Conservation (phyloP, 2,329 filamentous ascomycete genomes). For the Claviceps spartinae region DNA sequence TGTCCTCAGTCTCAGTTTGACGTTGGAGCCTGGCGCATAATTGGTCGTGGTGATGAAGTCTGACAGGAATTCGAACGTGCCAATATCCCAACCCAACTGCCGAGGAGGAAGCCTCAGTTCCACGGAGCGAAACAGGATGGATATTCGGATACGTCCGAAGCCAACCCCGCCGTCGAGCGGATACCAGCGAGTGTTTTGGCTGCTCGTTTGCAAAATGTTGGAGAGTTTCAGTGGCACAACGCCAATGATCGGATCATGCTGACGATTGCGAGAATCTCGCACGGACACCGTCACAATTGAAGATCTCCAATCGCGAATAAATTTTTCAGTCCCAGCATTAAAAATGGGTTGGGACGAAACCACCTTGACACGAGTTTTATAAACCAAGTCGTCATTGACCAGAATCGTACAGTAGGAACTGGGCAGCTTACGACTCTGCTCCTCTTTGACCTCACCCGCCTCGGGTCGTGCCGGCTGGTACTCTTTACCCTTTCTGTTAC, state of each 20-base stretch:
- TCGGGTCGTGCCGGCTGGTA: constrained; percentile 74
- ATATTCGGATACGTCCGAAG: constrained; percentile 80
- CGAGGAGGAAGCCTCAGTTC: constrained; percentile 74
- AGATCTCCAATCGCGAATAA: constrained; percentile 86
- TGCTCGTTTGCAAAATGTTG: constrained; percentile 76
- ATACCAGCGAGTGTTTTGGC: constrained; percentile 83
- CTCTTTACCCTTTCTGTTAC: constrained; percentile 70
- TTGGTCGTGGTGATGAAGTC: constrained; percentile 51
- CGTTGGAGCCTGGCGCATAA: constrained; percentile 49
- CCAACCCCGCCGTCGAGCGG: constrained; percentile 91
- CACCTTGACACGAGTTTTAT: constrained; percentile 89
- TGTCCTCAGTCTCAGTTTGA: constrained; percentile 69
- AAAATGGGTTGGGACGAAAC: constrained; percentile 92
- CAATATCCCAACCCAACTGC: constrained; percentile 88
- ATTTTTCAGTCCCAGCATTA: constrained; percentile 88
- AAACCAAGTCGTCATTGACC: constrained; percentile 76
- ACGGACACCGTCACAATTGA: constrained; percentile 77
- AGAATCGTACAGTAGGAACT: constrained; percentile 91
- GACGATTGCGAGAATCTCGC: constrained; percentile 73
- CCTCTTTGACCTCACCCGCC: constrained; percentile 76
- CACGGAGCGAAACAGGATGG: constrained; percentile 77
- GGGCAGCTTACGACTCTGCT: constrained; percentile 65
- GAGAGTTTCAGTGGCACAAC: constrained; percentile 80
- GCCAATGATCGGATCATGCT: constrained; percentile 90
- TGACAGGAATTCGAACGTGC: constrained; percentile 78